Evolutionary conservation across 2,329 filamentous ascomycete species (phyloP).

Genomic region (Seiridium unicorne): DNA sequence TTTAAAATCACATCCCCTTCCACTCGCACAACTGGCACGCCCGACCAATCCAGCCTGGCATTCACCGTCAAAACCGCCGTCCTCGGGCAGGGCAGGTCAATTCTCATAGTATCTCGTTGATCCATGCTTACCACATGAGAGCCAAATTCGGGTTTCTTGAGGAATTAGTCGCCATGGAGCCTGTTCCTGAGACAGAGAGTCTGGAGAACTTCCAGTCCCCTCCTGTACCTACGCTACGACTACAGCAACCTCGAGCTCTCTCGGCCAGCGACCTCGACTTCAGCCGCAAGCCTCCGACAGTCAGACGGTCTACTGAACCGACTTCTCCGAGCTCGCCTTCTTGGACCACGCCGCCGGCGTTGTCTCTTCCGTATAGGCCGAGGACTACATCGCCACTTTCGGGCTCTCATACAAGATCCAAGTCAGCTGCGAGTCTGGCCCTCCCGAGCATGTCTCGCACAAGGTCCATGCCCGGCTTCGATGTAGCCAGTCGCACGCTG

Average conservation of each 20-base stretch:
- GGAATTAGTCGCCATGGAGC: conserved; percentile 50
- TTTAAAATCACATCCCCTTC: not conserved
- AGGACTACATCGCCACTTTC: conserved; percentile 62
- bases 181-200: conserved; percentile 66
- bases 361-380: conserved; percentile 55
- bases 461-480: conserved; percentile 63
- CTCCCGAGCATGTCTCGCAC: conserved; percentile 60
- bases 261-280: conserved; percentile 38
- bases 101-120: not conserved
- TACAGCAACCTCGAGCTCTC: conserved; percentile 39
- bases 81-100: not conserved
- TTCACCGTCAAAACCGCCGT: no score
- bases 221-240: conserved; percentile 52
- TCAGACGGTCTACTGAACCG: conserved; percentile 60
- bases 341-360: conserved; percentile 39
- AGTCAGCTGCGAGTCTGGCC: conserved; percentile 53
- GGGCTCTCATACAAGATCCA: conserved; percentile 55
- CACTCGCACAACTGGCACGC: not conserved
- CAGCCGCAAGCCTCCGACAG: conserved; percentile 48
- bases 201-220: conserved; percentile 65
- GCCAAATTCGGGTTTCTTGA: not conserved
- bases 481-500: conserved; percentile 56
- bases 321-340: conserved; percentile 51
- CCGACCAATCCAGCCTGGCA: no score
- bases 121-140: not conserved